A percentile compares a stretch with the other conserved stretches of the same genome.
phyloP scores from a whole-genome alignment of 306 rosid genomes.

The Vigna unguiculata region DNA sequence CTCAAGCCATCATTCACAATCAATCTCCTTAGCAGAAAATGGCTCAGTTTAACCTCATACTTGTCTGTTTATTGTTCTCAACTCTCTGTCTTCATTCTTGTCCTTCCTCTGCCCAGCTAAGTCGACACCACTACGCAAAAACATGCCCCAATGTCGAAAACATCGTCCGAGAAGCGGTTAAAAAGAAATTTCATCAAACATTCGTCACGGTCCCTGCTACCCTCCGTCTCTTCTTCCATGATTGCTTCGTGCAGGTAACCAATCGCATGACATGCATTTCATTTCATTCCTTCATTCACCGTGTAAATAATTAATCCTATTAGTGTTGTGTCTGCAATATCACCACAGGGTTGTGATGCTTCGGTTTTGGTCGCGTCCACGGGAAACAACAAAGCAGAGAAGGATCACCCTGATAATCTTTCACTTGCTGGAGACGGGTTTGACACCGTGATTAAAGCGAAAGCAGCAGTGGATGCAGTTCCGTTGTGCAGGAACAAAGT shows the following conservation, averaged over 20 bases:
- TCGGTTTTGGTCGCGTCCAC: slow-evolving; percentile 62
- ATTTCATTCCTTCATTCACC: background rate
- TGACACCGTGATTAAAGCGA: slow-evolving; percentile 80
- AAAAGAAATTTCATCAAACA: slow-evolving; percentile 73
- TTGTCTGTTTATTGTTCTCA: slow-evolving; percentile 53
- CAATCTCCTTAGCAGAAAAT: slow-evolving; percentile 43
- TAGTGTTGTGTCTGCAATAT: background rate
- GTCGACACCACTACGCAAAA: slow-evolving; percentile 64
- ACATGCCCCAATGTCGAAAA: slow-evolving; percentile 79
- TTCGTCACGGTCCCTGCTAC: slow-evolving; percentile 88
- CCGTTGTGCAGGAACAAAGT: slow-evolving; percentile 72
- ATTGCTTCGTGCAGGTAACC: slow-evolving; percentile 80
- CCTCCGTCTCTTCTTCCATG: slow-evolving; percentile 93
- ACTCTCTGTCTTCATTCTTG: slow-evolving; percentile 47
- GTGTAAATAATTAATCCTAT: background rate
- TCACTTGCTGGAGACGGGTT: slow-evolving; percentile 91
- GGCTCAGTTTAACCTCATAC: slow-evolving; percentile 51
- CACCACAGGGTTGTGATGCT: slow-evolving; percentile 77
- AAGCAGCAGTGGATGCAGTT: slow-evolving; percentile 76
- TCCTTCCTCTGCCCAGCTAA: slow-evolving; percentile 66
- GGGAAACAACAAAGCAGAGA: slow-evolving; percentile 69
- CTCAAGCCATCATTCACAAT: slow-evolving; percentile 36
- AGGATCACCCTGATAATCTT: slow-evolving; percentile 79
- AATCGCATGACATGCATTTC: slow-evolving; percentile 18
- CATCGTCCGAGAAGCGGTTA: slow-evolving; percentile 70